Evolutionary conservation across 2,329 filamentous ascomycete species (phyloP).

Genomic region (Claviceps pazoutovae): DNA sequence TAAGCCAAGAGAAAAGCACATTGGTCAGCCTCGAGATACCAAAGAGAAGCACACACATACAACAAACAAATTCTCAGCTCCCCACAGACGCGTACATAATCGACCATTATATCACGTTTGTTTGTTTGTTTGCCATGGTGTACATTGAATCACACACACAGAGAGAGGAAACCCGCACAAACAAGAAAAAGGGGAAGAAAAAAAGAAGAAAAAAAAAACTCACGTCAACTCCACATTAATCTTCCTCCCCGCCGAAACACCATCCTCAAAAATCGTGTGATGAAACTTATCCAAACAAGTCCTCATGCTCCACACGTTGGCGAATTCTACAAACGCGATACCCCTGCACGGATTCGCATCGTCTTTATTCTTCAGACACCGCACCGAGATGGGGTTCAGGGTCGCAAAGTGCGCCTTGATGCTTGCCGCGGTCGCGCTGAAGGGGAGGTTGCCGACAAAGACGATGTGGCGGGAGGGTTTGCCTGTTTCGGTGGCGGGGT

Average conservation of each 20-base stretch:
- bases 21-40: neutral
- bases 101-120: no score
- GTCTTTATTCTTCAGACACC: slow-evolving; percentile 56
- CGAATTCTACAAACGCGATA: slow-evolving; percentile 82
- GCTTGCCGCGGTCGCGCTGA: slow-evolving; percentile 55
- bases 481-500: slow-evolving; percentile 7
- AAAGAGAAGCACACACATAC: neutral
- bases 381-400: slow-evolving; percentile 36
- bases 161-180: neutral
- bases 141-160: neutral
- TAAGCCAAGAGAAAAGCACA: neutral
- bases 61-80: no score
- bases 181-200: slow-evolving; percentile 11
- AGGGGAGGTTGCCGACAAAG: slow-evolving; percentile 67
- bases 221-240: slow-evolving; percentile 90
- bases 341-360: slow-evolving; percentile 52
- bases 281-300: slow-evolving; percentile 85
- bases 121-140: neutral
- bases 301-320: slow-evolving; percentile 76
- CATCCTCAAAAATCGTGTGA: slow-evolving; percentile 60
- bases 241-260: slow-evolving; percentile 43
- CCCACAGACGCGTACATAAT: no score
- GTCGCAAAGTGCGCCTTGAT: slow-evolving; percentile 66
- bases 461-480: slow-evolving; percentile 20
- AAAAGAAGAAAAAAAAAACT: slow-evolving; percentile 20